Evolutionary conservation across 257 asterid genomes (phyloP).

Genomic region (Scutellaria galericulata): DNA sequence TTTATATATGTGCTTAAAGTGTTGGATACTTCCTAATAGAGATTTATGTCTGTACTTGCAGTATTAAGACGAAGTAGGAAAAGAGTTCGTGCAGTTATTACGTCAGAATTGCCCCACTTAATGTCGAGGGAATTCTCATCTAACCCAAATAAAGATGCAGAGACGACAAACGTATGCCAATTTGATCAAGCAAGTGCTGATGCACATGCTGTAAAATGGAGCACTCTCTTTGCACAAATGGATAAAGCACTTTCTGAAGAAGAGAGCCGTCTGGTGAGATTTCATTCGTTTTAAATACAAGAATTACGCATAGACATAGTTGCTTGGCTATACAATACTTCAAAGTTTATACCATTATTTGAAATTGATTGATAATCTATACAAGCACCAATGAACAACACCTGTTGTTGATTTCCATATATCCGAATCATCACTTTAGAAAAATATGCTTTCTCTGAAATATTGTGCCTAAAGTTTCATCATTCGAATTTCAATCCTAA

Average conservation of each 20-base stretch:
- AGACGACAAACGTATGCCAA: constrained; percentile 21
- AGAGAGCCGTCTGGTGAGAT: constrained; percentile 74
- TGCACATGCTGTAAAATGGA: constrained; percentile 77
- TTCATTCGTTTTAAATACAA: not conserved
- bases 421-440: constrained; percentile 12
- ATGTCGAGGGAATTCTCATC: constrained; percentile 71
- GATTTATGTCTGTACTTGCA: constrained; percentile 42
- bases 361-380: not conserved
- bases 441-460: not conserved
- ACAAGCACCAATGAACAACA: not conserved
- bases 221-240: constrained; percentile 69
- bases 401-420: not conserved
- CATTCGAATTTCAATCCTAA: not conserved
- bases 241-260: constrained; percentile 79
- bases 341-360: not conserved
- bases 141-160: constrained; percentile 44
- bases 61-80: constrained; percentile 83
- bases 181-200: constrained; percentile 47
- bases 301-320: not conserved
- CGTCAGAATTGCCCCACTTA: constrained; percentile 70
- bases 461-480: not conserved
- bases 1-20: not conserved
- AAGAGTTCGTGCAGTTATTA: constrained; percentile 74
- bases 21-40: constrained; percentile 29
- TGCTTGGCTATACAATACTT: not conserved